Conservation (phyloP, 768 basidiomycete genomes). For the Suillus hirtellus region DNA sequence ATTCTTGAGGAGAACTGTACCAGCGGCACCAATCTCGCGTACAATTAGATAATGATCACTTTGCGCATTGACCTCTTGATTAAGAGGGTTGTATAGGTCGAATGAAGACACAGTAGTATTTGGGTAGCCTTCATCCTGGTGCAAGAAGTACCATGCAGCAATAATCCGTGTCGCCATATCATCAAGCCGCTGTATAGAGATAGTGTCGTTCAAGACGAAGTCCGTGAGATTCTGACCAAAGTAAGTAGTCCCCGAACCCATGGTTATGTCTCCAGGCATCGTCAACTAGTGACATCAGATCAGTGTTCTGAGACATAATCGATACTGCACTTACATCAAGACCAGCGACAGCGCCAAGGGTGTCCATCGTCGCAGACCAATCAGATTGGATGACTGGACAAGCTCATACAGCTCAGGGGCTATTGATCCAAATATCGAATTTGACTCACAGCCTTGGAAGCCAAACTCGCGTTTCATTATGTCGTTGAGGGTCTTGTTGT, state of each 20-base stretch:
- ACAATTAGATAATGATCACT: slow-evolving; percentile 53
- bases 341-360: slow-evolving; percentile 56
- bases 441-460: slow-evolving; percentile 58
- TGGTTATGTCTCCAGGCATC: slow-evolving; percentile 64
- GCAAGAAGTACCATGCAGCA: slow-evolving; percentile 54
- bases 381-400: slow-evolving; percentile 53
- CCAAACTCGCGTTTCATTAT: slow-evolving; percentile 65
- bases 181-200: slow-evolving; percentile 58
- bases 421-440: not conserved
- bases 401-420: not conserved
- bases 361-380: slow-evolving; percentile 58
- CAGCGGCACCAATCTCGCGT: slow-evolving; percentile 63
- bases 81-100: slow-evolving; percentile 30
- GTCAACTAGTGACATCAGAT: slow-evolving; percentile 51
- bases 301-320: not conserved
- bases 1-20: slow-evolving; percentile 72
- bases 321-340: slow-evolving; percentile 49
- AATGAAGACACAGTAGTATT: slow-evolving; percentile 28
- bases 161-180: slow-evolving; percentile 75
- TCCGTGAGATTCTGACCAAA: slow-evolving; percentile 61
- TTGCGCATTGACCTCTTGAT: slow-evolving; percentile 55
- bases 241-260: slow-evolving; percentile 41
- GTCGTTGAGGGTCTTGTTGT: slow-evolving; percentile 57
- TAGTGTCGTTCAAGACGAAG: slow-evolving; percentile 60
- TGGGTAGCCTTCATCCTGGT: slow-evolving; percentile 34